Percentiles rank a stretch among this genome's conserved stretches.
Conservation (phyloP, 1,284 basidiomycete genomes). For the Naganishia albida region DNA sequence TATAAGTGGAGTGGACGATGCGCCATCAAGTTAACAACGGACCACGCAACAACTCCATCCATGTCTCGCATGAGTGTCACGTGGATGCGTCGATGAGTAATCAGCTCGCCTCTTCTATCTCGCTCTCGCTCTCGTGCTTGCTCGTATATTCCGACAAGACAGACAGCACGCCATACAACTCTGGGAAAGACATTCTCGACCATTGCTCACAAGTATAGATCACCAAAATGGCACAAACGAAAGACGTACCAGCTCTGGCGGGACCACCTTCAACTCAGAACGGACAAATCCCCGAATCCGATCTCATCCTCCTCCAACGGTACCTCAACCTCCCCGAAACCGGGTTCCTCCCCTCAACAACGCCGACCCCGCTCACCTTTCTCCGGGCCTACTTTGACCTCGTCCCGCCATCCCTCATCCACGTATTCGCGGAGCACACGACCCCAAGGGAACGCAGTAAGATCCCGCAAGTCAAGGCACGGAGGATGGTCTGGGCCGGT, state of each 20-base stretch:
- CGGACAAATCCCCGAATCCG: slow-evolving; percentile 1
- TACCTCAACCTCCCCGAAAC: slow-evolving; percentile 36
- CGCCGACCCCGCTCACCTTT: slow-evolving; percentile 39
- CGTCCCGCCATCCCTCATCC: slow-evolving; percentile 40
- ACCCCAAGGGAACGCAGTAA: slow-evolving; percentile 41
- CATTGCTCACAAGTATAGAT: neutral
- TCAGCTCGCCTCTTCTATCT: too few relatives aligned
- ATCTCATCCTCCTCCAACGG: slow-evolving; percentile 5
- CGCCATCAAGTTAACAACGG: too few relatives aligned
- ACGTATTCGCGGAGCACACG: slow-evolving; percentile 36
- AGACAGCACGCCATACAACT: neutral
- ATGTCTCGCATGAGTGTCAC: too few relatives aligned
- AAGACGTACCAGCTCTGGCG: neutral
- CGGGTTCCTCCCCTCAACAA: slow-evolving; percentile 32
- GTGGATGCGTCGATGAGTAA: too few relatives aligned
- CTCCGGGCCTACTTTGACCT: slow-evolving; percentile 37
- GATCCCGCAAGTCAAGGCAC: slow-evolving; percentile 44
- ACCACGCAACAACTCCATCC: too few relatives aligned
- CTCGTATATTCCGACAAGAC: neutral
- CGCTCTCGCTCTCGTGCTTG: too few relatives aligned
- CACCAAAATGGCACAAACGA: neutral
- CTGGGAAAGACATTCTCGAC: neutral
- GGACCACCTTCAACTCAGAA: too few relatives aligned
- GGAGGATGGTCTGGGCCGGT: slow-evolving; percentile 43
- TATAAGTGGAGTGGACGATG: neutral